A percentile compares a stretch with the other conserved stretches of the same genome.
phyloP scores from a whole-genome alignment of 306 rosid species.

The Alnus glutinosa region DNA sequence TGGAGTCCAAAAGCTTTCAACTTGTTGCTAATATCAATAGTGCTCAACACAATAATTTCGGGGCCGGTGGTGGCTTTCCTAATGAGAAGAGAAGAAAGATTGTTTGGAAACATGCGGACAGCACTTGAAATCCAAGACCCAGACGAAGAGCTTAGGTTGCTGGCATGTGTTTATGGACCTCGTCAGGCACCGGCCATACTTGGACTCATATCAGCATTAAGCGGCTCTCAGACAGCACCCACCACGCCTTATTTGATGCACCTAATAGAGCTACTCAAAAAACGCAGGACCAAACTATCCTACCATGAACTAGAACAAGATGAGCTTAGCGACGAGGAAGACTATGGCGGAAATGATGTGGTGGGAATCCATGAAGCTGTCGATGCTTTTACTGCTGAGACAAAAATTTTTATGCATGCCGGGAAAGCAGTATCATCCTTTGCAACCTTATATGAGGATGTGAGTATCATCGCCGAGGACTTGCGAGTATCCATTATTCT shows the following conservation, averaged over 20 bases:
- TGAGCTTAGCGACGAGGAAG: conserved; percentile 72
- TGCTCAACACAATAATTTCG: conserved; percentile 73
- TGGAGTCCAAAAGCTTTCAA: conserved; percentile 59
- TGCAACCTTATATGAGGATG: conserved; percentile 65
- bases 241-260: conserved; percentile 58
- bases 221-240: conserved; percentile 50
- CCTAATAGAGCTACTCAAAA: conserved; percentile 70
- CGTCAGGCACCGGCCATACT: conserved; percentile 65
- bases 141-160: conserved; percentile 55
- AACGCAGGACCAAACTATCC: conserved; percentile 54
- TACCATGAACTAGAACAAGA: conserved; percentile 72
- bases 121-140: conserved; percentile 46
- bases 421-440: conserved; percentile 64
- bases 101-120: conserved; percentile 56
- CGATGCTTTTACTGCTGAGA: conserved; percentile 61
- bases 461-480: conserved; percentile 78
- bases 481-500: conserved; percentile 55
- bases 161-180: conserved; percentile 80
- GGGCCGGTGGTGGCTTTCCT: conserved; percentile 75
- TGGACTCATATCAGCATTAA: conserved; percentile 51
- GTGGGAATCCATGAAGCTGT: conserved; percentile 67
- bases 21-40: conserved; percentile 56
- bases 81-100: conserved; percentile 53
- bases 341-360: conserved; percentile 81
- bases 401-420: conserved; percentile 47